Percentiles rank a stretch among this genome's conserved stretches.
phyloP scores from a whole-genome alignment of 2,329 filamentous ascomycete species.

The Venturia aucupariae region DNA sequence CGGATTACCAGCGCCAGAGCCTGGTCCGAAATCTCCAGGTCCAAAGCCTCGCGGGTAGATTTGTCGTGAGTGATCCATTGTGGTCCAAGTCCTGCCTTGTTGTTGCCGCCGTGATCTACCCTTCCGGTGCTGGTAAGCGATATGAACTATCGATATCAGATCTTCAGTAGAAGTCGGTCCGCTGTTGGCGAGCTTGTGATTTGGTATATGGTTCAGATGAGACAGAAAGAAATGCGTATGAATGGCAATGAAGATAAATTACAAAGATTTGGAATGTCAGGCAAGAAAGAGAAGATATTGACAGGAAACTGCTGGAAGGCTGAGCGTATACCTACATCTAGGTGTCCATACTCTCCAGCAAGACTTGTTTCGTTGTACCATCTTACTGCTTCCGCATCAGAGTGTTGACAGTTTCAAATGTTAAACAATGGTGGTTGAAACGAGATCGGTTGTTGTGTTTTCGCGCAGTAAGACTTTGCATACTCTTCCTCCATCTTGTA shows the following conservation, averaged over 20 bases:
- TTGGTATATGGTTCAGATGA: neutral
- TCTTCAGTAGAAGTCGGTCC: neutral
- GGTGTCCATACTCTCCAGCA: neutral
- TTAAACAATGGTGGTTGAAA: neutral
- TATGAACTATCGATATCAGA: neutral
- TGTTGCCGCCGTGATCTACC: neutral
- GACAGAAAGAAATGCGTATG: neutral
- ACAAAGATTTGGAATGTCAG: neutral
- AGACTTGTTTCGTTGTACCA: neutral
- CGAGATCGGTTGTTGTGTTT: neutral
- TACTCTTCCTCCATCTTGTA: neutral
- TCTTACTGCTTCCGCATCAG: neutral
- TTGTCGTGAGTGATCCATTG: neutral
- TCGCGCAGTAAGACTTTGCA: neutral
- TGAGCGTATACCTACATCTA: neutral
- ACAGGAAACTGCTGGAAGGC: neutral
- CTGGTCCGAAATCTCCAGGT: neutral
- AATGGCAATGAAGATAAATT: neutral
- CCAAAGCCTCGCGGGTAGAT: neutral
- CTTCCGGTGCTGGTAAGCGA: neutral
- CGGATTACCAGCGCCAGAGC: neutral
- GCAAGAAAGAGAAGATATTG: neutral
- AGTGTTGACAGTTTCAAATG: neutral
- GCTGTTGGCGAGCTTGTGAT: neutral
- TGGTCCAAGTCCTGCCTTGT: neutral